phyloP scores from a whole-genome alignment of 2,329 filamentous ascomycete species.

The Sclerotinia minor region DNA sequence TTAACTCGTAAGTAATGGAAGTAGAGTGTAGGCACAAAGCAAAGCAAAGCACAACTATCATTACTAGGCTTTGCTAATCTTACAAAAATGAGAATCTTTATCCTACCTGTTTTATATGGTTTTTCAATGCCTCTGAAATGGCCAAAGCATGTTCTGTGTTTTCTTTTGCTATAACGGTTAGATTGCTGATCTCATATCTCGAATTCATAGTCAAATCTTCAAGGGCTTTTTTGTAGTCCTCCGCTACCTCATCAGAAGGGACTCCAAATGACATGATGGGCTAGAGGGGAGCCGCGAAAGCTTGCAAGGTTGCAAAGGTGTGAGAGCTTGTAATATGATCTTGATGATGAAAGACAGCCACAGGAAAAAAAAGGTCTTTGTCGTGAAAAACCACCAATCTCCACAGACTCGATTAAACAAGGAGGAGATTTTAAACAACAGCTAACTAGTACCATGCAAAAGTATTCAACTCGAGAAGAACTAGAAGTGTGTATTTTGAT shows the following conservation, averaged over 20 bases:
- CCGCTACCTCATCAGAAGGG: conserved; percentile 77
- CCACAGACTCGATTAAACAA: conserved; percentile 33
- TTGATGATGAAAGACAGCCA: conserved; percentile 33
- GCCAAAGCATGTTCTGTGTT: conserved; percentile 94
- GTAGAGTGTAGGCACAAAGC: conserved; percentile 33
- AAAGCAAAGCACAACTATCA: conserved; percentile 26
- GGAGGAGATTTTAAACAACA: conserved; percentile 40
- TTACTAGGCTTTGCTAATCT: conserved; percentile 30
- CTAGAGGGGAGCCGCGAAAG: conserved; percentile 35
- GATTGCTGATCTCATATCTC: conserved; percentile 92
- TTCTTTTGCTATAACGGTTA: conserved; percentile 96
- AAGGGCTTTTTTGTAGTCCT: conserved; percentile 91
- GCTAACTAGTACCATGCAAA: conserved; percentile 44
- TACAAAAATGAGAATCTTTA: conserved; percentile 36
- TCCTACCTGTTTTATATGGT: conserved; percentile 92
- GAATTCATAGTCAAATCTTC: conserved; percentile 90
- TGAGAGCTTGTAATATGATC: conserved; percentile 25
- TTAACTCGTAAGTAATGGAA: conserved; percentile 36
- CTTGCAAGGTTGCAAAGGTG: conserved; percentile 32
- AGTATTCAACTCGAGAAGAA: conserved; percentile 42
- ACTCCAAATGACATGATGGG: conserved; percentile 62
- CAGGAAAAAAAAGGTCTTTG: conserved; percentile 35
- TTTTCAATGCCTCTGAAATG: conserved; percentile 85
- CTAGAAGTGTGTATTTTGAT: conserved; percentile 44
- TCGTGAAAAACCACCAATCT: conserved; percentile 35